These are phyloP conservation scores for Didymella lethalis DNA, from an alignment of 2,329 filamentous ascomycete species.

Conservation along the genomic window DNA sequence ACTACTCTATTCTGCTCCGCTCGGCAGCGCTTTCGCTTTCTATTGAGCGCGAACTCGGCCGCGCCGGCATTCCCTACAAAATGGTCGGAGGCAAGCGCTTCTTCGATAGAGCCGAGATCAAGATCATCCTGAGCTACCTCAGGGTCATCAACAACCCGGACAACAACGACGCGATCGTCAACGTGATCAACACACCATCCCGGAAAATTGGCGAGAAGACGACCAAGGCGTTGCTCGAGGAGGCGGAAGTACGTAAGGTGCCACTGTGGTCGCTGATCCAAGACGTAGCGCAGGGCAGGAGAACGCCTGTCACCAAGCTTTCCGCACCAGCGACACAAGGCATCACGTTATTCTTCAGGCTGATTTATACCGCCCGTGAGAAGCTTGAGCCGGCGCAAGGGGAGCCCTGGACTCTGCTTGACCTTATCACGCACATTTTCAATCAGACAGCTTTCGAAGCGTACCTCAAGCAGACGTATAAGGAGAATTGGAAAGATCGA, in stretches of 20 bases:
- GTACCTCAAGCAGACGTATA: slow-evolving; percentile 75
- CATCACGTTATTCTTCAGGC: slow-evolving; percentile 64
- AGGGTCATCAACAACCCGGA: slow-evolving; percentile 83
- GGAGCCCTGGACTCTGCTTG: slow-evolving; percentile 49
- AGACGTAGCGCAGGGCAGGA: slow-evolving; percentile 62
- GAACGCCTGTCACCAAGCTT: slow-evolving; percentile 62
- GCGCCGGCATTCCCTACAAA: slow-evolving; percentile 82
- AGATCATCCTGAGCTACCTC: slow-evolving; percentile 85
- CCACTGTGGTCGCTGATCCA: slow-evolving; percentile 81
- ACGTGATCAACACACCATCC: slow-evolving; percentile 84
- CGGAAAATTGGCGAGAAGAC: slow-evolving; percentile 83
- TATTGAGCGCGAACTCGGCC: slow-evolving; percentile 84
- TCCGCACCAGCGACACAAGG: slow-evolving; percentile 64
- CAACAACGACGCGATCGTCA: slow-evolving; percentile 84
- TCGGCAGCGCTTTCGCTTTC: slow-evolving; percentile 82
- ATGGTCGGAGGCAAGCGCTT: slow-evolving; percentile 94
- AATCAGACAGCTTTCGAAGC: slow-evolving; percentile 74
- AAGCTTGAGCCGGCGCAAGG: slow-evolving; percentile 60
- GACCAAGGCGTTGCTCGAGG: slow-evolving; percentile 74
- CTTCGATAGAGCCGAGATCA: slow-evolving; percentile 90
- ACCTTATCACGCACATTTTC: slow-evolving; percentile 65
- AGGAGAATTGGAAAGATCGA: slow-evolving; percentile 70
- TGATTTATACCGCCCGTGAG: slow-evolving; percentile 65
- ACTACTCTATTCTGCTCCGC: slow-evolving; percentile 87
- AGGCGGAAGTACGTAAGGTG: slow-evolving; percentile 73